phyloP scores from a whole-genome alignment of 2,329 filamentous ascomycete genomes.

The Exophiala aquamarina region DNA sequence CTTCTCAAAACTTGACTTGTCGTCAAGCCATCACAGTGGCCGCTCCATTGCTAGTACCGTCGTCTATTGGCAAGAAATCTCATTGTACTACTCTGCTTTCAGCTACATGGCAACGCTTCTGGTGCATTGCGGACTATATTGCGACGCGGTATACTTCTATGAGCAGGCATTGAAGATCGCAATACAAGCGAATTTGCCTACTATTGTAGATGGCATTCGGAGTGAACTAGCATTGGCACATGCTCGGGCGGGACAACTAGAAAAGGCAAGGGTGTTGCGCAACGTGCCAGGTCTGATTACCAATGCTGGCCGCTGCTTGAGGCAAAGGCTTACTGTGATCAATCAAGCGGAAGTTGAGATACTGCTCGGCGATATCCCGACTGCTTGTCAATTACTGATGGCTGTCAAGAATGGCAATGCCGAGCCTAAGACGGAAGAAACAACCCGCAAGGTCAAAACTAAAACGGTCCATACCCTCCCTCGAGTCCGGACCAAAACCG shows the following conservation, averaged over 20 bases:
- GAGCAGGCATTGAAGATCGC: conserved; percentile 81
- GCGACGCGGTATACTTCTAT: conserved; percentile 84
- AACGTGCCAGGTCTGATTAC: too few relatives aligned
- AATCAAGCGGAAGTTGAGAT: conserved; percentile 16
- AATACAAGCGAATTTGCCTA: conserved; percentile 31
- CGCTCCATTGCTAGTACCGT: conserved; percentile 52
- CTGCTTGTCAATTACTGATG: conserved; percentile 7
- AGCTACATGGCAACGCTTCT: conserved; percentile 75
- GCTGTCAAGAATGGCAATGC: too few relatives aligned
- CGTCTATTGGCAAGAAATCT: conserved; percentile 76
- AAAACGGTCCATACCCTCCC: too few relatives aligned
- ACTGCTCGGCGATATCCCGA: conserved; percentile 5
- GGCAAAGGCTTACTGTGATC: background rate
- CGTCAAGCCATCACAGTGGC: conserved; percentile 22
- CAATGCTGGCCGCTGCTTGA: background rate
- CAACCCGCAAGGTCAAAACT: too few relatives aligned
- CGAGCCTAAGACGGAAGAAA: too few relatives aligned
- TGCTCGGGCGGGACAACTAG: conserved; percentile 15
- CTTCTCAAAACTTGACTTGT: conserved; percentile 40
- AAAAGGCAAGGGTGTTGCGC: conserved; percentile 8
- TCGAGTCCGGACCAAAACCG: too few relatives aligned
- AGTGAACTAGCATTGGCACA: conserved; percentile 17
- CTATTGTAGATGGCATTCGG: background rate
- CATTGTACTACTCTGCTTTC: conserved; percentile 69
- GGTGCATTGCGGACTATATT: conserved; percentile 79